Conservation (phyloP, 495 filamentous ascomycete species). For the Talaromyces ruber region DNA sequence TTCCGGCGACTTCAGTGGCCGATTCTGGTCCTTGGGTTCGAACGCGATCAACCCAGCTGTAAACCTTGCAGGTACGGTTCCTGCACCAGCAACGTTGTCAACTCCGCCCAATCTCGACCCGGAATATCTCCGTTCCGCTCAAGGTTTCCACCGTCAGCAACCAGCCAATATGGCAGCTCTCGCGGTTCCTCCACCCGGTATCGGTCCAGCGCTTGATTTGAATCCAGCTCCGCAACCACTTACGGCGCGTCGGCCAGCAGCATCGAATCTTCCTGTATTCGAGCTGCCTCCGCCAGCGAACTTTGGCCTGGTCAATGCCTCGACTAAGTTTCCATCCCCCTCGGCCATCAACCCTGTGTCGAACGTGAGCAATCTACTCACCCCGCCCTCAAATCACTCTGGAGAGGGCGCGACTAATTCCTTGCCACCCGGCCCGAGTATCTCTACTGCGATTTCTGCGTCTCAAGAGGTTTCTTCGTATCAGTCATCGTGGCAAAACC, state of each 20-base stretch:
- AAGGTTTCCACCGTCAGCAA: conserved; percentile 15
- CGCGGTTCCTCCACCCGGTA: conserved; percentile 33
- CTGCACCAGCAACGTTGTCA: conserved; percentile 14
- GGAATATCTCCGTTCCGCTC: conserved; percentile 27
- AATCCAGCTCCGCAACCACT: conserved; percentile 37
- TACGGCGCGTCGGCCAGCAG: conserved; percentile 50
- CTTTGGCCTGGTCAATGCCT: conserved; percentile 14
- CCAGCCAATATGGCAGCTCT: conserved; percentile 35
- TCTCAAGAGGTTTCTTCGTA: conserved; percentile 35
- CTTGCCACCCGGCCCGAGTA: conserved; percentile 40
- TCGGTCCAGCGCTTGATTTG: conserved; percentile 38
- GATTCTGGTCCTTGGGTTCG: conserved; percentile 30
- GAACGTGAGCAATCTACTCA: conserved; percentile 53
- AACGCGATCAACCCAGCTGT: conserved; percentile 16
- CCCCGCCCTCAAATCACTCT: conserved; percentile 52
- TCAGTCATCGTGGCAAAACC: conserved; percentile 37
- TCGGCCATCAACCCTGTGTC: conserved; percentile 32
- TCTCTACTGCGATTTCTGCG: conserved; percentile 30
- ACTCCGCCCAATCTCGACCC: conserved; percentile 22
- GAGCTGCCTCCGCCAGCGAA: conserved; percentile 48
- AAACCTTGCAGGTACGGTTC: conserved; percentile 5
- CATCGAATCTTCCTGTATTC: conserved; percentile 52
- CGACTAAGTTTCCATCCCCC: conserved; percentile 34
- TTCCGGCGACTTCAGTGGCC: conserved; percentile 32
- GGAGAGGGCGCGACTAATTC: conserved; percentile 51